Evolutionary conservation across 371 early-diverging fungal genomes (phyloP), one percentile per base, ranked within the genome.

Genomic region (Syncephalastrum contaminatum): DNA sequence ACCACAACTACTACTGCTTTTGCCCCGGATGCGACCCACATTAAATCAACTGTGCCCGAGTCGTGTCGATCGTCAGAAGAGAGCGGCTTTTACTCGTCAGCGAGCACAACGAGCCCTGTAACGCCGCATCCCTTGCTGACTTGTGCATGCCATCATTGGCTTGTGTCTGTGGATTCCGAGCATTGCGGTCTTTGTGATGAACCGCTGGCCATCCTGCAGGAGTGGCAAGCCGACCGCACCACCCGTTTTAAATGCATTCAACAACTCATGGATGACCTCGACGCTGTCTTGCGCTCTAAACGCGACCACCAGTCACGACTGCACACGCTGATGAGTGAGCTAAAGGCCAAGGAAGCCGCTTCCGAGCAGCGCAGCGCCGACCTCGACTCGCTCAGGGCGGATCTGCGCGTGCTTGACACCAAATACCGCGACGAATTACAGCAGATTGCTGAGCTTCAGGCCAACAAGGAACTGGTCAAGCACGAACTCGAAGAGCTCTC

Each of bases 381-480:
- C 64, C 88, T 94, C 27, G 87, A 91, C 1, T 90, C 91, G 50
- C 69, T 96, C 53, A 84, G 88, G 52, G 82, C 81, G 52, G 85
- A 89, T 56, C 90, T 93, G 51, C 81, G 86, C 56, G 75, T 85
- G 47, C 82, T 95, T 7, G 87, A 93, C 60, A 80, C 78, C 13
- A 96, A 96, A 64, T 79, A 94, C 43, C 89, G 90, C 62, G 94
- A 90, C 1, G 70, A 73, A 53, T 60, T 62, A 13, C 49, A 52
- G 40, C 80, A 94, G 51, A 91, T 90, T 14, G 75, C 82, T 30
- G 79, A 78, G 51, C 62, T 92, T 27, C 87, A 88, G 45, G 69
- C 72, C n/a, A 74, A 84, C 7, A 88, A 89, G 57, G 64, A 80
- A 51, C 67, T 74, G 3, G 72, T 89, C 18, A 85, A 90, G 56